These are phyloP conservation scores for Fusarium chuoi DNA, from an alignment of 2,329 filamentous ascomycete genomes.

Conservation along the genomic window DNA sequence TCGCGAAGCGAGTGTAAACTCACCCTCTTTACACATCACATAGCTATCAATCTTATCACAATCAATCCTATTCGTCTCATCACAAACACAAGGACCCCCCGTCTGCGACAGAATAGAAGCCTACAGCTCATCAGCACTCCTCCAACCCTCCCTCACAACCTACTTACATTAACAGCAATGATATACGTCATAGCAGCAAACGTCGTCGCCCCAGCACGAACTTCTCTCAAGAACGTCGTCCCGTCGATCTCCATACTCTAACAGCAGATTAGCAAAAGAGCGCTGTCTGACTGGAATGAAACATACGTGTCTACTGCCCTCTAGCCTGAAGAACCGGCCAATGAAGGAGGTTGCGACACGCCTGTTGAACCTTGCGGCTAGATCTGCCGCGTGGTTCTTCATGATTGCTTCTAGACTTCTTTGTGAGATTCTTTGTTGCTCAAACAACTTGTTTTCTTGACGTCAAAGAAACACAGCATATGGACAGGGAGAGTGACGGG, in stretches of 20 bases:
- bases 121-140: neutral
- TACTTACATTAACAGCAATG: slow-evolving; percentile 39
- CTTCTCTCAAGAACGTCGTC: slow-evolving; percentile 69
- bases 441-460: rapidly evolving
- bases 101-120: slow-evolving; percentile 32
- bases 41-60: slow-evolving; percentile 59
- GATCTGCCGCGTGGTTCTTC: neutral
- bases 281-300: neutral
- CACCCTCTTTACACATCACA: slow-evolving; percentile 53
- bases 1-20: rapidly evolving
- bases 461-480: neutral
- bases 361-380: slow-evolving; percentile 4
- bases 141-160: neutral
- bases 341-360: slow-evolving; percentile 10
- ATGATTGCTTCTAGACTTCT: slow-evolving; percentile 5
- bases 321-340: slow-evolving; percentile 29
- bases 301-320: slow-evolving; percentile 29
- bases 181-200: slow-evolving; percentile 45
- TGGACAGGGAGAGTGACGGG: neutral
- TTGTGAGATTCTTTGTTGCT: neutral
- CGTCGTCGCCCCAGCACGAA: slow-evolving; percentile 71
- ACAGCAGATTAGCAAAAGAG: neutral
- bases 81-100: slow-evolving; percentile 23
- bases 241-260: slow-evolving; percentile 61
- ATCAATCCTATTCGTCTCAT: slow-evolving; percentile 40